Conservation (phyloP, 2,329 filamentous ascomycete species). For the Colletotrichum eleusines region DNA sequence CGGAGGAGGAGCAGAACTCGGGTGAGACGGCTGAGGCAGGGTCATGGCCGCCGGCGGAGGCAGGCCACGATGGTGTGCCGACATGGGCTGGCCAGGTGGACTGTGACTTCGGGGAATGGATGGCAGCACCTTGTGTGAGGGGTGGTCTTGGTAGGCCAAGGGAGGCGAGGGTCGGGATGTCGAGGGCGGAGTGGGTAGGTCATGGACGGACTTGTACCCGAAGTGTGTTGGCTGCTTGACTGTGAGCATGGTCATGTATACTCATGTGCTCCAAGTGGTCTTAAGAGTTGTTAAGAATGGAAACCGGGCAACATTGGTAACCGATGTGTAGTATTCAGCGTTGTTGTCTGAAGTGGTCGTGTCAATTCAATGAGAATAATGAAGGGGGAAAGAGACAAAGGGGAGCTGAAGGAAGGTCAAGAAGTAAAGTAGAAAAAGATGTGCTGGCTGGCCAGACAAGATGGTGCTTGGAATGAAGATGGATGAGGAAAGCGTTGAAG, state of each 20-base stretch:
- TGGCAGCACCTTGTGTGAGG: constrained; percentile 55
- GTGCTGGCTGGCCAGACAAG: constrained; percentile 41
- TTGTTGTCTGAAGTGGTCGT: constrained; percentile 9
- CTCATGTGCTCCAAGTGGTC: constrained; percentile 39
- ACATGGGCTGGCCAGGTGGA: constrained; percentile 70
- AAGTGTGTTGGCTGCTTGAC: constrained; percentile 69
- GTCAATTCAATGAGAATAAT: constrained; percentile 22
- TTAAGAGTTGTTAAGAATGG: constrained; percentile 21
- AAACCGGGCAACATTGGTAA: constrained; percentile 29
- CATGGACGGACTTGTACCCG: constrained; percentile 72
- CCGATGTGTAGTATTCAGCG: constrained; percentile 18
- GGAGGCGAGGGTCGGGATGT: constrained; percentile 68
- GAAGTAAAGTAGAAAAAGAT: constrained; percentile 44
- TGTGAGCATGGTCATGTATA: constrained; percentile 68
- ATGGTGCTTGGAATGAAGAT: constrained; percentile 25
- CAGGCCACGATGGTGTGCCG: constrained; percentile 76
- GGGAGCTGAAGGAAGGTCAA: constrained; percentile 43
- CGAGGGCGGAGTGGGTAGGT: constrained; percentile 69
- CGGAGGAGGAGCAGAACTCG: constrained; percentile 34
- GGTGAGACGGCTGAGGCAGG: constrained; percentile 60
- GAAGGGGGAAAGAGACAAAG: constrained; percentile 27
- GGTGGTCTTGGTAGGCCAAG: constrained; percentile 61
- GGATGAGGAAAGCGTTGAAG: constrained; percentile 18
- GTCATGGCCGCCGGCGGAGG: constrained; percentile 76
- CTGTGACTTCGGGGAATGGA: constrained; percentile 59